A percentile compares a stretch with the other conserved stretches of the same genome.
Evolutionary conservation across 805 yeast genomes (phyloP).

Genomic region (Monosporozyma aerobia): DNA sequence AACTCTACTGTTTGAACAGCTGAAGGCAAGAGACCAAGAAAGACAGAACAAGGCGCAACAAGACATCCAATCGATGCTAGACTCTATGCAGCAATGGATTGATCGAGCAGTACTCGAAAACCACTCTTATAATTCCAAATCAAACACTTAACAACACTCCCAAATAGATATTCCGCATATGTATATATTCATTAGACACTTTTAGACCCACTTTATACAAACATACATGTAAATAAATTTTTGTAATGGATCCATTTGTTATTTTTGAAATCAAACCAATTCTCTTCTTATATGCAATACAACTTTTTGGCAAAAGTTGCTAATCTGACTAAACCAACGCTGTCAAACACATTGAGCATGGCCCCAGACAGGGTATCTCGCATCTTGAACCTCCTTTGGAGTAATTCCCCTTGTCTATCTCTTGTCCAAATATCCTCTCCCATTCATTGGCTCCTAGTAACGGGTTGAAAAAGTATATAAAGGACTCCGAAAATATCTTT

Average conservation of each 20-base stretch:
- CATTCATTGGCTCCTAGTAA: background rate
- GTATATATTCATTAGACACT: background rate
- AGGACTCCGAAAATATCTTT: background rate
- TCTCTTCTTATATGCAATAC: background rate
- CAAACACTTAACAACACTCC: background rate
- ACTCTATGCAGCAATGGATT: slow-evolving; percentile 17
- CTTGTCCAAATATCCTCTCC: background rate
- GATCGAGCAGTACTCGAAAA: slow-evolving; percentile 1
- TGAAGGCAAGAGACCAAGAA: background rate
- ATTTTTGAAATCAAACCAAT: background rate
- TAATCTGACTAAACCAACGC: background rate
- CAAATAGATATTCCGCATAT: background rate
- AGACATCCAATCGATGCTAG: slow-evolving; percentile 1
- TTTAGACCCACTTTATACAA: background rate
- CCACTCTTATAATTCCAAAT: background rate
- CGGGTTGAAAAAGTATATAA: background rate
- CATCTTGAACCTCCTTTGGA: background rate
- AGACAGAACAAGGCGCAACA: background rate
- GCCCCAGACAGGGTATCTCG: background rate
- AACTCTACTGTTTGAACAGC: background rate
- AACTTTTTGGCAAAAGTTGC: background rate
- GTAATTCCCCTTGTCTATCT: background rate
- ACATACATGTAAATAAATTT: background rate
- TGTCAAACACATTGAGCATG: background rate
- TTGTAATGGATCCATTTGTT: background rate